Evolutionary conservation across 2,329 filamentous ascomycete species (phyloP).

Genomic region (Coniochaeta ligniaria): DNA sequence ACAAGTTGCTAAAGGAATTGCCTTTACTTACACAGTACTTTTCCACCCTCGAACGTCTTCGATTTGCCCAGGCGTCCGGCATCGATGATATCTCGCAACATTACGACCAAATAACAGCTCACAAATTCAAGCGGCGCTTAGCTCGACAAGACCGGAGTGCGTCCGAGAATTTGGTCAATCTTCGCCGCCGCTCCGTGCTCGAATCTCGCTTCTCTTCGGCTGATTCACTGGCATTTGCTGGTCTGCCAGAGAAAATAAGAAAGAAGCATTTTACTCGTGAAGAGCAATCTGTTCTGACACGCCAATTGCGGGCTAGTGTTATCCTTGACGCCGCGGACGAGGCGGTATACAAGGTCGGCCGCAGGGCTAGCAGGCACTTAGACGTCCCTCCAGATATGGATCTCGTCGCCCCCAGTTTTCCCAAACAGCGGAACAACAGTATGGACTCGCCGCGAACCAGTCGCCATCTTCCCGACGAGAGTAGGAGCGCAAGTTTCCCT

Average conservation of each 20-base stretch:
- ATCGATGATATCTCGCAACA: slow-evolving; percentile 26
- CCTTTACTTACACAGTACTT: slow-evolving; percentile 50
- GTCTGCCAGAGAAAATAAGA: slow-evolving; percentile 65
- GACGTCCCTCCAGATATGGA: slow-evolving; percentile 17
- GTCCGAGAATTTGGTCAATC: slow-evolving; percentile 23
- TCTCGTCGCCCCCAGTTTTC: slow-evolving; percentile 16
- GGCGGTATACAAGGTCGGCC: slow-evolving; percentile 41
- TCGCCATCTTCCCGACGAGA: slow-evolving; percentile 7
- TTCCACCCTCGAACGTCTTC: slow-evolving; percentile 63
- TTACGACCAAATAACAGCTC: slow-evolving; percentile 25
- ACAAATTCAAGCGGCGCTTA: slow-evolving; percentile 20
- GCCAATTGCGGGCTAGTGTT: slow-evolving; percentile 32
- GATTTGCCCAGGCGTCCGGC: slow-evolving; percentile 46
- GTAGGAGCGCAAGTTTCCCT: slow-evolving; percentile 25
- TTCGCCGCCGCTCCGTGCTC: slow-evolving; percentile 20
- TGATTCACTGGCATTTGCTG: slow-evolving; percentile 62
- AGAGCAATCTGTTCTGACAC: slow-evolving; percentile 58
- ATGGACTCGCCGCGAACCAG: slow-evolving; percentile 18
- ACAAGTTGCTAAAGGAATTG: slow-evolving; percentile 9
- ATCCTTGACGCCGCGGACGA: slow-evolving; percentile 41
- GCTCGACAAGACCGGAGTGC: slow-evolving; percentile 18
- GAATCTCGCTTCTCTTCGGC: slow-evolving; percentile 35
- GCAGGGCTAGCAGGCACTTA: slow-evolving; percentile 27
- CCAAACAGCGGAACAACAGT: slow-evolving; percentile 17
- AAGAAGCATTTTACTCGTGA: slow-evolving; percentile 68